Conservation (phyloP, 2,329 filamentous ascomycete species). For the Cordyceps pruinosa region DNA sequence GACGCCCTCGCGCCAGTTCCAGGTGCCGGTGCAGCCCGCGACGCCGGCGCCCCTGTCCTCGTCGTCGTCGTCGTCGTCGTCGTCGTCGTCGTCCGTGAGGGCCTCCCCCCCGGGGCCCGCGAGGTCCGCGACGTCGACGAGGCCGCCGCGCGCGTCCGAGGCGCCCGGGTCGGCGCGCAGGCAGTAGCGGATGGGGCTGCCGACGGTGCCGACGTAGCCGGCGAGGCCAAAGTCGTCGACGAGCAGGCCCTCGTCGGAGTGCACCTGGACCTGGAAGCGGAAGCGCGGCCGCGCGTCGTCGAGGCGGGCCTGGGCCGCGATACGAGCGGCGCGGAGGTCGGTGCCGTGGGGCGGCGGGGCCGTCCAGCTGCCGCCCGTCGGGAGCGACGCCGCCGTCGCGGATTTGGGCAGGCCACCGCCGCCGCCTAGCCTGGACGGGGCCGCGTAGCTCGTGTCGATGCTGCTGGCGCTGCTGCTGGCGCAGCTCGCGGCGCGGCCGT, state of each 20-base stretch:
- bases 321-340: slow-evolving; percentile 45
- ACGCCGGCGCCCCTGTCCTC: background rate
- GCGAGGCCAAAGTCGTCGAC: slow-evolving; percentile 49
- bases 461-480: slow-evolving; percentile 11
- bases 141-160: slow-evolving; percentile 48
- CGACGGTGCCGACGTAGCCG: slow-evolving; percentile 54
- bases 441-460: background rate
- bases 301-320: slow-evolving; percentile 59
- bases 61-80: background rate
- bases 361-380: slow-evolving; percentile 14
- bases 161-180: slow-evolving; percentile 51
- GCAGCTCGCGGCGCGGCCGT: slow-evolving; percentile 19
- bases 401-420: slow-evolving; percentile 29
- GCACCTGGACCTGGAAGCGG: slow-evolving; percentile 52
- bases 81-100: slow-evolving; percentile 22
- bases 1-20: slow-evolving; percentile 35
- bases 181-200: slow-evolving; percentile 53
- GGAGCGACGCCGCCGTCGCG: slow-evolving; percentile 29
- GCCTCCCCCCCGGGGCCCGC: slow-evolving; percentile 42
- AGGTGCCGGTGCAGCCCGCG: slow-evolving; percentile 37
- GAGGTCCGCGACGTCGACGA: slow-evolving; percentile 47
- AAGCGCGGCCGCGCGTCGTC: slow-evolving; percentile 49
- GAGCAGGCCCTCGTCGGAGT: slow-evolving; percentile 43
- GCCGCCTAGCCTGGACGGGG: slow-evolving; percentile 10
- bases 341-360: slow-evolving; percentile 28